These are phyloP conservation scores for Suillus tomentosus DNA, from an alignment of 768 basidiomycete genomes.

Conservation along the genomic window DNA sequence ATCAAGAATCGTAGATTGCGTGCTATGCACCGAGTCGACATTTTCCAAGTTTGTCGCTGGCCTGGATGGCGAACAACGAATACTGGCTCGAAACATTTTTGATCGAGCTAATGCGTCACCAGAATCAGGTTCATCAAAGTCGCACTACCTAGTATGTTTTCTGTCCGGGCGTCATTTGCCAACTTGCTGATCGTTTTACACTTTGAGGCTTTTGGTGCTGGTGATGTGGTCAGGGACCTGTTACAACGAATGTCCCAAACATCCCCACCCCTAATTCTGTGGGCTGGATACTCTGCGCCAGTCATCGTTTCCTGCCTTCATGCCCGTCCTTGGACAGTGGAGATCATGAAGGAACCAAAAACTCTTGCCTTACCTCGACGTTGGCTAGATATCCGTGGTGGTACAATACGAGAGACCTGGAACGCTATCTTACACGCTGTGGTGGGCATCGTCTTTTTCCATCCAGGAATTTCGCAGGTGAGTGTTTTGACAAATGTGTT, in stretches of 20 bases:
- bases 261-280: constrained; percentile 59
- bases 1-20: constrained; percentile 35
- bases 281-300: constrained; percentile 63
- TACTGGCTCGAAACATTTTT: constrained; percentile 21
- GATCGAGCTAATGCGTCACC: constrained; percentile 17
- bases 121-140: constrained; percentile 32
- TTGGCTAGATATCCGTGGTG: constrained; percentile 76
- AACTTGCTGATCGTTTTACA: constrained; percentile 17
- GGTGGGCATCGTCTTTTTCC: constrained; percentile 62
- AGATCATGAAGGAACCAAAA: constrained; percentile 43
- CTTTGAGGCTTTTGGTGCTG: constrained; percentile 17
- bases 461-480: constrained; percentile 77
- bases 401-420: constrained; percentile 64
- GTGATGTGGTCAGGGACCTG: constrained; percentile 32
- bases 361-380: constrained; percentile 63
- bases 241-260: constrained; percentile 47
- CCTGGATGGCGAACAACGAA: constrained; percentile 24
- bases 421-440: constrained; percentile 71
- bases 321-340: constrained; percentile 56
- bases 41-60: constrained; percentile 23
- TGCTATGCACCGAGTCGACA: constrained; percentile 28
- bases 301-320: constrained; percentile 58
- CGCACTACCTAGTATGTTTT: constrained; percentile 34
- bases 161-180: not conserved
- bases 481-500: constrained; percentile 23